Conservation (phyloP, 1,284 basidiomycete genomes). For the Porodaedalea pini region DNA sequence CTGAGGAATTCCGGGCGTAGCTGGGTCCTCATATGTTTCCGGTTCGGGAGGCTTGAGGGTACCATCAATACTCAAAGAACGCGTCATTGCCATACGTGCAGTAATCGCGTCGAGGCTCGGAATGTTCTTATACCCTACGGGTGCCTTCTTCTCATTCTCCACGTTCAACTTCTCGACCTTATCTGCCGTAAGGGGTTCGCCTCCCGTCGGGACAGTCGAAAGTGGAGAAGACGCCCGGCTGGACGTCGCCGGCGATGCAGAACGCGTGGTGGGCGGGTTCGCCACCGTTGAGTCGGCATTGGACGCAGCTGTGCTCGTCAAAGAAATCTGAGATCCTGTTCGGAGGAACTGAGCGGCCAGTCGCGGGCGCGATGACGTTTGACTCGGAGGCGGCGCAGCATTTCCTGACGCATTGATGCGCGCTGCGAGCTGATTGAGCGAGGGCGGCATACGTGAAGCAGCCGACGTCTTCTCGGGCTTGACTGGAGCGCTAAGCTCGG, state of each 20-base stretch:
- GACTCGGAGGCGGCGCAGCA: constrained; percentile 23
- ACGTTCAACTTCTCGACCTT: constrained; percentile 57
- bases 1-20: constrained; percentile 69
- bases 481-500: constrained; percentile 18
- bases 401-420: constrained; percentile 51
- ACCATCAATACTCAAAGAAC: constrained; percentile 69
- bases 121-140: constrained; percentile 80
- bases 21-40: constrained; percentile 72
- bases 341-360: constrained; percentile 70
- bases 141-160: constrained; percentile 44
- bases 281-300: constrained; percentile 62
- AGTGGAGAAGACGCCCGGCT: constrained; percentile 43
- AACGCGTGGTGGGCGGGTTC: constrained; percentile 59
- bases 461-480: constrained; percentile 38
- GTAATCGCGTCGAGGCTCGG: constrained; percentile 80
- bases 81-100: constrained; percentile 62
- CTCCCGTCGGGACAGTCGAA: constrained; percentile 35
- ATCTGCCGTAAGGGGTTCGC: constrained; percentile 59
- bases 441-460: constrained; percentile 49
- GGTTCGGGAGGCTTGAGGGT: constrained; percentile 67
- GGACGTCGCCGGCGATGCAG: constrained; percentile 47
- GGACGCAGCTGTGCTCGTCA: constrained; percentile 44
- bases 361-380: constrained; percentile 50
- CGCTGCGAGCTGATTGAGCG: constrained; percentile 77
- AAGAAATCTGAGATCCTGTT: constrained; percentile 56